Base-by-base conservation (phyloP, 805 yeast genomes). In the Saturnispora dispora region DNA sequence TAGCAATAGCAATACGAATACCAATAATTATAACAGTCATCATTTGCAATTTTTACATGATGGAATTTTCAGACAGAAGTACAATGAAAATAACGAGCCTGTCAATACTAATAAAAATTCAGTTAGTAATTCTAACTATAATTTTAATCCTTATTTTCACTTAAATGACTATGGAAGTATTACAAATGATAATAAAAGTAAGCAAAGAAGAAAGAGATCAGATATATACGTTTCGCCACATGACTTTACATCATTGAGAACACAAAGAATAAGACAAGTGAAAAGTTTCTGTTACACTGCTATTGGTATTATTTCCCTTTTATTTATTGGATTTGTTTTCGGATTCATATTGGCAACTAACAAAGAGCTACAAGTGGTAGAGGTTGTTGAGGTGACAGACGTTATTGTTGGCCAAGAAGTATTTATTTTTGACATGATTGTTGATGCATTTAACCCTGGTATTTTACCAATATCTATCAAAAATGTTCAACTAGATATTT, bases 381-480 rank as follows among this genome's bases (percentile, higher is more conserved):
- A 76, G 20, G 77, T 90, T 9, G 64, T 71, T 2, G 69, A 79
- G n/a, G 72, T 90, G 40, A 78, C 77, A 47, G 87, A 87, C 60
- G 76, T 90, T 1, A 70, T 90, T 11, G 85, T 88, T 3, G 82
- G 93, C 48, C 82, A 83, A 56, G 96, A 89, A 60, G 97, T 88
- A 62, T 70, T 91, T 45, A 77, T 89, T 0, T 88, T 91, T 69
- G 87, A 84, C 62, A 69, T 91, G 58, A 77, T 79, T 2, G 78
- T 88, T 22, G 84, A 81, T 53, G 95, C 95, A 0, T 79, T 83
- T 59, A 91, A 91, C 63, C 96, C 96, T 0, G 96, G 97, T 0
- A 77, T 90, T 67, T 72, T 89, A 57, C 74, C 85, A 2, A 79
- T 89, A 5, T 69, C 71, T 2, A 72, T 90, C 2, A 71, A 72